phyloP scores from a whole-genome alignment of 345 rosid species.

The Gynandropsis gynandra region DNA sequence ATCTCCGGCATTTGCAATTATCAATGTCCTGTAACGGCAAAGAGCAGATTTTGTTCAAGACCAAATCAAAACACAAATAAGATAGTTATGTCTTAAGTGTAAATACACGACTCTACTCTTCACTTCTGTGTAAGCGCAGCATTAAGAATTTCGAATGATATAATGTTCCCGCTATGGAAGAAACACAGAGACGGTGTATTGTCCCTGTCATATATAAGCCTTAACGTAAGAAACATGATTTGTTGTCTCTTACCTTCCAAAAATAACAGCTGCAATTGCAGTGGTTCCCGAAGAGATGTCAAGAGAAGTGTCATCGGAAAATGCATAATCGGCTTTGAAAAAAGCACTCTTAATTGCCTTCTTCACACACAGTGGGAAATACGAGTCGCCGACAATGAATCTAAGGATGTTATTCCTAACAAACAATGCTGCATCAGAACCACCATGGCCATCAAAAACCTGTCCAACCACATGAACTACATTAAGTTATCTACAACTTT shows the following conservation, averaged over 20 bases:
- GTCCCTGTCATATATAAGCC: neutral
- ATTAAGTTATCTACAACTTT: too few relatives aligned
- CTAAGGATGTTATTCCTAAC: slow-evolving; percentile 62
- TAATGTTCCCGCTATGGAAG: too few relatives aligned
- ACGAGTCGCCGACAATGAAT: slow-evolving; percentile 73
- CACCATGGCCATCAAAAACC: slow-evolving; percentile 99
- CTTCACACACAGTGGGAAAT: slow-evolving; percentile 66
- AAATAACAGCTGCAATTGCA: slow-evolving; percentile 67
- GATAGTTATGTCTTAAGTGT: neutral
- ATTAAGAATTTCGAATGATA: too few relatives aligned
- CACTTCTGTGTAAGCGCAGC: slow-evolving; percentile 2
- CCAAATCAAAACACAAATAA: slow-evolving; percentile 8
- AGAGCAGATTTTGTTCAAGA: neutral
- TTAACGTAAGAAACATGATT: slow-evolving; percentile 5
- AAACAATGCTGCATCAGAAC: slow-evolving; percentile 85
- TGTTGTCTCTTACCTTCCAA: slow-evolving; percentile 51
- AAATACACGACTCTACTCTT: neutral
- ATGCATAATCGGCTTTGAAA: slow-evolving; percentile 78
- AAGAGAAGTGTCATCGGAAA: slow-evolving; percentile 75
- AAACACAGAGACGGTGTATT: too few relatives aligned
- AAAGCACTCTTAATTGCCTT: slow-evolving; percentile 78
- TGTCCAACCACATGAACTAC: slow-evolving; percentile 27
- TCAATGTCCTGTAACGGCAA: slow-evolving; percentile 45
- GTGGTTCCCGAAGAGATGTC: slow-evolving; percentile 98
- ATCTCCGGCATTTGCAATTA: slow-evolving; percentile 93